phyloP scores from a whole-genome alignment of 1,284 basidiomycete genomes.

The Singerocomus inundabilis region DNA sequence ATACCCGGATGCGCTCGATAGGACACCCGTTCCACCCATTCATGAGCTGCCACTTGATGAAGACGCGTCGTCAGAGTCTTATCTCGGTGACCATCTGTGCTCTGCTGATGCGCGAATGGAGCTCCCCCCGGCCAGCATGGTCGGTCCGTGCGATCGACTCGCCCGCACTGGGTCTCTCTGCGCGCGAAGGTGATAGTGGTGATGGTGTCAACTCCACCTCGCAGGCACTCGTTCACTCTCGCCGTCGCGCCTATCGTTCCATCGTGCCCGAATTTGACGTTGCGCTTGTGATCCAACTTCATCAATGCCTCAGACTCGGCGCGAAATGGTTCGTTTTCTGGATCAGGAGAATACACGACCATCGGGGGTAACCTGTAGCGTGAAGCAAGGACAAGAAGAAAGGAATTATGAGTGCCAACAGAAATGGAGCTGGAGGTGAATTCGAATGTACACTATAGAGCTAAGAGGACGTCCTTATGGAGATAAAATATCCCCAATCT shows the following conservation, averaged over 20 bases:
- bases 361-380: too few relatives aligned
- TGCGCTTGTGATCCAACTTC: constrained; percentile 73
- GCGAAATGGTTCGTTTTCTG: constrained; percentile 74
- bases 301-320: constrained; percentile 58
- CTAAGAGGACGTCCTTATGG: too few relatives aligned
- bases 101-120: too few relatives aligned
- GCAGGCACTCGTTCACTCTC: constrained; percentile 20
- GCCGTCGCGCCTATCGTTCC: constrained; percentile 35
- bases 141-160: constrained; percentile 40
- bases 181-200: constrained; percentile 1
- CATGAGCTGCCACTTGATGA: constrained; percentile 21
- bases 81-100: constrained; percentile 12
- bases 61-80: constrained; percentile 5
- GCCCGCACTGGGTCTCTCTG: constrained; percentile 25
- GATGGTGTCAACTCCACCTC: constrained; percentile 5
- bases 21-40: constrained; percentile 17
- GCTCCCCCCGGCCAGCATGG: constrained; percentile 39
- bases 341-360: too few relatives aligned
- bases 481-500: too few relatives aligned
- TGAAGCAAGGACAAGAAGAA: too few relatives aligned
- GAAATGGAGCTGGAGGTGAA: too few relatives aligned
- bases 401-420: too few relatives aligned
- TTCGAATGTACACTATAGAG: too few relatives aligned
- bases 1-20: constrained; percentile 13
- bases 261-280: constrained; percentile 55